Evolutionary conservation across 768 basidiomycete species (phyloP).

Genomic region (Clathrus columnatus): DNA sequence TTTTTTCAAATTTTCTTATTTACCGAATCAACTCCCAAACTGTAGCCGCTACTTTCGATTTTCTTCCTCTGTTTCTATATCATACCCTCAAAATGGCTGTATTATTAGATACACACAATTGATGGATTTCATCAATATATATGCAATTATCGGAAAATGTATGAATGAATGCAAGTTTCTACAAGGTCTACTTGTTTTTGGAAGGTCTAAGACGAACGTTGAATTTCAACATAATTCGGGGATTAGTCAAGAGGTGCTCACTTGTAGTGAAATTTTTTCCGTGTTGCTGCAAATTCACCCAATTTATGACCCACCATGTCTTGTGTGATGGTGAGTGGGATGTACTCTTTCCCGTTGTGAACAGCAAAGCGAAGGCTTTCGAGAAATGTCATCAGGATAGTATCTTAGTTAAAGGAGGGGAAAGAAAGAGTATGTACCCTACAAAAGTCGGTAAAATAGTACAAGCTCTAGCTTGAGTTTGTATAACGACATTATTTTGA

Average conservation of each 20-base stretch:
- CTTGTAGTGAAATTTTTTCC: constrained; percentile 82
- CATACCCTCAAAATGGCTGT: neutral
- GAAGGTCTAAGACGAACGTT: constrained; percentile 1
- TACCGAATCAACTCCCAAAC: neutral
- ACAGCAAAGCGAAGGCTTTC: constrained; percentile 78
- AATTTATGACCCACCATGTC: constrained; percentile 99
- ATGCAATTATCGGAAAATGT: neutral
- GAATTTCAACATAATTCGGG: neutral
- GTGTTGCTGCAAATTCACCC: constrained; percentile 88
- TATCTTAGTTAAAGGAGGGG: neutral
- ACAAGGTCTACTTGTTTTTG: constrained; percentile 10
- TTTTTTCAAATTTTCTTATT: neutral
- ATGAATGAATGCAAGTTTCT: neutral
- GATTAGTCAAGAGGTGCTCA: constrained; percentile 33
- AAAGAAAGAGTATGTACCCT: constrained; percentile 47
- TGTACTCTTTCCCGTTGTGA: constrained; percentile 88
- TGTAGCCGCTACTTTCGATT: neutral
- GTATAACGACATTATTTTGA: constrained; percentile 74
- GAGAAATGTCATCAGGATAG: neutral
- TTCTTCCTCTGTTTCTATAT: neutral
- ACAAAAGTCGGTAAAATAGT: constrained; percentile 95
- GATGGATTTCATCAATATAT: too few species aligned
- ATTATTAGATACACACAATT: neutral
- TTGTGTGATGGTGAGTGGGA: constrained; percentile 80
- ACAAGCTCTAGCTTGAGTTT: constrained; percentile 80